These are phyloP conservation scores for Dendrobium officinale DNA, from an alignment of 106 monocot species.

Conservation along the genomic window DNA sequence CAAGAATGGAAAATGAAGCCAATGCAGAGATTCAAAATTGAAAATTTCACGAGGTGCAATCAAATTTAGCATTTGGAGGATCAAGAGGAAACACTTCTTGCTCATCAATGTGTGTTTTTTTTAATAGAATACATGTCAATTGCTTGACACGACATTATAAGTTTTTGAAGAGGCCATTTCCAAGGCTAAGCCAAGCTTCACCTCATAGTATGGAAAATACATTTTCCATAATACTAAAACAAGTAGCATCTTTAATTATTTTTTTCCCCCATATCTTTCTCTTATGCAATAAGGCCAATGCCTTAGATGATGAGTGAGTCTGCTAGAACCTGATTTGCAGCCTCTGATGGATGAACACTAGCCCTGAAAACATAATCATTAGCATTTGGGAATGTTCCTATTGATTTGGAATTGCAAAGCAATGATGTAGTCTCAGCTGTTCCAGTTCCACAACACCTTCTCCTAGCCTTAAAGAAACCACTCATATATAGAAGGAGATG, in stretches of 20 bases:
- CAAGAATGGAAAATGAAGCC: too few relatives aligned
- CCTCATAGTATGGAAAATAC: neutral
- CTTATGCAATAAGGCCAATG: conserved; percentile 46
- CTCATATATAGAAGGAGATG: conserved; percentile 29
- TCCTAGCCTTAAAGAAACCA: conserved; percentile 74
- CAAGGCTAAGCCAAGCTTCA: neutral
- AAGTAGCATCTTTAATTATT: neutral
- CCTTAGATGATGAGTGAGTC: conserved; percentile 45
- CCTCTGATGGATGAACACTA: conserved; percentile 73
- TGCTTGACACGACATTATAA: neutral
- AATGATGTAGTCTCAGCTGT: conserved; percentile 57
- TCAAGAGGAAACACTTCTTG: too few relatives aligned
- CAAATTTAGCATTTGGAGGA: too few relatives aligned
- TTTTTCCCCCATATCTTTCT: neutral
- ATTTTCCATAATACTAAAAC: neutral
- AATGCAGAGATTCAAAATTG: too few relatives aligned
- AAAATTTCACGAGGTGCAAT: too few relatives aligned
- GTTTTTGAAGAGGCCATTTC: neutral
- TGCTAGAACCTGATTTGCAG: conserved; percentile 75
- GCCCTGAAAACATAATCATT: conserved; percentile 84
- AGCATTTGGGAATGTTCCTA: conserved; percentile 73
- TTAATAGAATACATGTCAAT: neutral
- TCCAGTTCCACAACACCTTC: conserved; percentile 77
- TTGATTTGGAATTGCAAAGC: conserved; percentile 66
- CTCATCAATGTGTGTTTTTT: too few relatives aligned